phyloP scores from a whole-genome alignment of 441 rosid genomes.

The Populus tomentosa region DNA sequence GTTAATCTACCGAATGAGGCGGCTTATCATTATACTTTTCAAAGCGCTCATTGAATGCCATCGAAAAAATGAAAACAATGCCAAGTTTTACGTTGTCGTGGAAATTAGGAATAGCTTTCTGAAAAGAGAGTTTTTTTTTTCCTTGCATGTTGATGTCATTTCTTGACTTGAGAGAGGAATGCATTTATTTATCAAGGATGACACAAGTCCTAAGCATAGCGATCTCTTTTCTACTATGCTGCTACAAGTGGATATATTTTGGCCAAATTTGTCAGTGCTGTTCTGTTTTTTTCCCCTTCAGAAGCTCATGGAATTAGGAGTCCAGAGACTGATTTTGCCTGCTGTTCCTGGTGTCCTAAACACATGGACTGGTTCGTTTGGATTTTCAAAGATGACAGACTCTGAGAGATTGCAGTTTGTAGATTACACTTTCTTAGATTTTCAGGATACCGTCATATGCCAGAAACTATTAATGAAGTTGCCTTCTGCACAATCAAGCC shows the following conservation, averaged over 20 bases:
- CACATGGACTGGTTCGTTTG: constrained; percentile 80
- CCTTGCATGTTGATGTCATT: not conserved
- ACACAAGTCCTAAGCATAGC: not conserved
- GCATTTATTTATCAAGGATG: not conserved
- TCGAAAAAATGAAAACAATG: no score
- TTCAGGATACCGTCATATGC: constrained; percentile 71
- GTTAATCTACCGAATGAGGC: not conserved
- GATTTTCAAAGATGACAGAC: constrained; percentile 53
- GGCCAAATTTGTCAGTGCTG: not conserved
- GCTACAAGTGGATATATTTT: not conserved
- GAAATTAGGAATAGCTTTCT: not conserved
- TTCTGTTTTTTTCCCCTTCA: constrained; percentile 29
- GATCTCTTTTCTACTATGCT: not conserved
- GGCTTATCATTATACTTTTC: not conserved
- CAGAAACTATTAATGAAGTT: constrained; percentile 42
- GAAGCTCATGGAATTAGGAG: constrained; percentile 73
- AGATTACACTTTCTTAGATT: constrained; percentile 56
- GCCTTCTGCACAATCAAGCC: constrained; percentile 23
- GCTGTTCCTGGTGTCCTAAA: constrained; percentile 62
- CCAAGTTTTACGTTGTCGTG: not conserved
- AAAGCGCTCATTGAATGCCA: not conserved
- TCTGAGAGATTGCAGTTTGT: constrained; percentile 48
- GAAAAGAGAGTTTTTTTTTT: not conserved
- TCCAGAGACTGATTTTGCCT: constrained; percentile 67
- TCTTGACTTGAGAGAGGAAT: not conserved